Evolutionary conservation across 1,139 yeast genomes (phyloP).

Genomic region (Yamadazyma atlantica): DNA sequence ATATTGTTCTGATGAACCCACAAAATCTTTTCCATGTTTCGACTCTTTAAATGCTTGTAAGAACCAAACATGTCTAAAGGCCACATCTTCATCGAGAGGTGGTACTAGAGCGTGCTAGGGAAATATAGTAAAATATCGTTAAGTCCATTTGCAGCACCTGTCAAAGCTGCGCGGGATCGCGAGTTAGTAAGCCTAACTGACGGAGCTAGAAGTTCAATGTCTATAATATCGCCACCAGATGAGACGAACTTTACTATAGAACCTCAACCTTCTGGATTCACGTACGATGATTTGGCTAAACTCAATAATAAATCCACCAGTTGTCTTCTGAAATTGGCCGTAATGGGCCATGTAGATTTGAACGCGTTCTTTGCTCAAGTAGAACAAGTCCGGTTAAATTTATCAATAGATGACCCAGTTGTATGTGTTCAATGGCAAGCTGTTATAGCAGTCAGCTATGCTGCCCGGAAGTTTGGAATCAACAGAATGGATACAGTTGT

Average conservation of each 20-base stretch:
- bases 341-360: constrained; percentile 81
- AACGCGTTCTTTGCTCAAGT: constrained; percentile 97
- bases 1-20: too few relatives aligned
- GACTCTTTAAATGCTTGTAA: too few relatives aligned
- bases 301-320: constrained; percentile 47
- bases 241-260: not conserved
- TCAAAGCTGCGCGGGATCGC: too few relatives aligned
- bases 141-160: not conserved
- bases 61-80: too few relatives aligned
- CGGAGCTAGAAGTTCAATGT: too few relatives aligned
- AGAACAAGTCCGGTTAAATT: constrained; percentile 73
- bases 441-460: constrained; percentile 84
- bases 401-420: constrained; percentile 70
- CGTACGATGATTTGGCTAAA: constrained; percentile 46
- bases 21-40: too few relatives aligned
- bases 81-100: too few relatives aligned
- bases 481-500: constrained; percentile 71
- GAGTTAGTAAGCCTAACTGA: too few relatives aligned
- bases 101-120: too few relatives aligned
- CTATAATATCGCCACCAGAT: not conserved
- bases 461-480: constrained; percentile 84
- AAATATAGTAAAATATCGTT: too few relatives aligned
- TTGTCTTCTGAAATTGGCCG: constrained; percentile 69
- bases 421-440: constrained; percentile 95
- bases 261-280: constrained; percentile 29